Conservation (phyloP, 2,329 filamentous ascomycete genomes). For the Scytalidium sp. region DNA sequence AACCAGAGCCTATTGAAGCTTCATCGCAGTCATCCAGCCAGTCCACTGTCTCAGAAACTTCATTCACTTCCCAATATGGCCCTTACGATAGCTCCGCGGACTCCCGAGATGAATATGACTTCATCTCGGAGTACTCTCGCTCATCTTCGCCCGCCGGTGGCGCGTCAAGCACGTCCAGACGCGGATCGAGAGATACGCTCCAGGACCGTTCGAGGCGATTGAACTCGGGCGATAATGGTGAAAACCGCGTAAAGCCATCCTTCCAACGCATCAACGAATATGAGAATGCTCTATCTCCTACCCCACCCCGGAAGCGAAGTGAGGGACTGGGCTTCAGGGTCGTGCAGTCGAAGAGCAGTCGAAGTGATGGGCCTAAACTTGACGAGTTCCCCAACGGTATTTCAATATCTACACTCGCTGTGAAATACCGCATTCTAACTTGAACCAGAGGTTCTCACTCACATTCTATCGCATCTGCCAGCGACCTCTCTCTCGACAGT, state of each 20-base stretch:
- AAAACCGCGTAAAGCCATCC: constrained; percentile 24
- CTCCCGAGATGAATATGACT: constrained; percentile 26
- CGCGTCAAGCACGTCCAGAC: constrained; percentile 19
- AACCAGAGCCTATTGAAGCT: constrained; percentile 52
- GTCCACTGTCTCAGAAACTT: constrained; percentile 31
- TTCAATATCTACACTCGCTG: background rate
- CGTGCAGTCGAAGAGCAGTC: constrained; percentile 38
- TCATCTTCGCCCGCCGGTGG: background rate
- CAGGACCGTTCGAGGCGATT: constrained; percentile 51
- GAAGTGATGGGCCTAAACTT: constrained; percentile 21
- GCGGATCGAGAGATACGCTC: constrained; percentile 21
- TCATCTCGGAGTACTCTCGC: constrained; percentile 32
- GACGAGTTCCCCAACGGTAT: constrained; percentile 78
- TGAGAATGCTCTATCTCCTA: constrained; percentile 54
- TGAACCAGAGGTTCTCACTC: constrained; percentile 78
- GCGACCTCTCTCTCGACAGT: constrained; percentile 80
- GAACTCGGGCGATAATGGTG: constrained; percentile 36
- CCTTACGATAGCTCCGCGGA: constrained; percentile 25
- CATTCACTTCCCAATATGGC: constrained; percentile 54
- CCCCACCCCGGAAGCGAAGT: constrained; percentile 36
- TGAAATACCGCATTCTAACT: constrained; percentile 18
- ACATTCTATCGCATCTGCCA: constrained; percentile 85
- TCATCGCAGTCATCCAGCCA: constrained; percentile 38
- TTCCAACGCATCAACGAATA: constrained; percentile 54
- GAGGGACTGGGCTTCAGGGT: constrained; percentile 53